Evolutionary conservation across 805 yeast genomes (phyloP).

Genomic region (Yarrowia divulgata): DNA sequence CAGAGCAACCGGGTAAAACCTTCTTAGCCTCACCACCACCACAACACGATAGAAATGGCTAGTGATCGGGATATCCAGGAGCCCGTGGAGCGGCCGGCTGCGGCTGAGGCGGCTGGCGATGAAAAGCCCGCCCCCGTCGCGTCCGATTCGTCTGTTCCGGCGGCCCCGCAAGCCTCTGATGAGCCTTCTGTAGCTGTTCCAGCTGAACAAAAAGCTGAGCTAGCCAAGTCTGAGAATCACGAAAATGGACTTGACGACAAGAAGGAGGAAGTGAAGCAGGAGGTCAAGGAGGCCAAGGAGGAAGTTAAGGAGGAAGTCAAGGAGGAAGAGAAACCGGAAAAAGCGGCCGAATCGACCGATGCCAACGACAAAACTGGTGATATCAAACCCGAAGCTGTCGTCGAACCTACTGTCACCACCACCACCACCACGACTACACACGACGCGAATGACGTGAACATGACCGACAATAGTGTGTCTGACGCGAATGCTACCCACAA

Average conservation of each 20-base stretch:
- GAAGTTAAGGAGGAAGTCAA: neutral
- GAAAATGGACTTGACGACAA: neutral
- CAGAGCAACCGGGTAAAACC: constrained; percentile 37
- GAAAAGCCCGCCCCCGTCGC: neutral
- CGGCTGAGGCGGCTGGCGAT: neutral
- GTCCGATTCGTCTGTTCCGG: neutral
- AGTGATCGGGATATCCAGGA: constrained; percentile 30
- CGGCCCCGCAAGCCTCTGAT: neutral
- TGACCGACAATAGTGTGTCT: no score
- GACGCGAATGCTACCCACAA: no score
- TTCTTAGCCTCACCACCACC: constrained; percentile 40
- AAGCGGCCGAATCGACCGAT: neutral
- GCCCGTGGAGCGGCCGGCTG: neutral
- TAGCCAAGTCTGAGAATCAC: neutral
- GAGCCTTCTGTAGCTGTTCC: neutral
- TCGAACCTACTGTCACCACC: neutral
- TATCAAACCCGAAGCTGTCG: neutral
- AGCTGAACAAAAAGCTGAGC: neutral
- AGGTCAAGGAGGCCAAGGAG: neutral
- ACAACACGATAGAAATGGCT: constrained; percentile 36
- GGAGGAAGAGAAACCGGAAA: neutral
- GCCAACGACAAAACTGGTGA: neutral
- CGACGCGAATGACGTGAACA: neutral
- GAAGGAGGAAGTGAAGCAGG: neutral
- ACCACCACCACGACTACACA: neutral